phyloP scores from a whole-genome alignment of 495 filamentous ascomycete species.

The Chaetomium tenue region DNA sequence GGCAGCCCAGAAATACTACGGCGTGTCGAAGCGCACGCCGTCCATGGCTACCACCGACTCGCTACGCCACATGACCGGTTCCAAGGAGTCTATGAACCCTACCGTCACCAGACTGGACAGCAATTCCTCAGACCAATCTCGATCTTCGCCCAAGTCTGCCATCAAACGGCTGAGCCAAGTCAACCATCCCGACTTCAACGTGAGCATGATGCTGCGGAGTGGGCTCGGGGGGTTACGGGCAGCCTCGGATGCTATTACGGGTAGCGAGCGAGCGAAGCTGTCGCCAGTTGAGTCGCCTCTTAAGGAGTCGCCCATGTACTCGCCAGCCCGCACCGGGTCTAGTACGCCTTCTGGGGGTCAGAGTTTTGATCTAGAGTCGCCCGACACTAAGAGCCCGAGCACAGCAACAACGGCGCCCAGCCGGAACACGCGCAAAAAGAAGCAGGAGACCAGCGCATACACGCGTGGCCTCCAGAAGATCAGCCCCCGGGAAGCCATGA shows the following conservation, averaged over 20 bases:
- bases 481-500: slow-evolving; percentile 77
- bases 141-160: slow-evolving; percentile 45
- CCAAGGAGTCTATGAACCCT: slow-evolving; percentile 52
- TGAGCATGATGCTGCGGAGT: slow-evolving; percentile 40
- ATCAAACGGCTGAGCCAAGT: slow-evolving; percentile 52
- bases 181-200: slow-evolving; percentile 51
- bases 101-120: slow-evolving; percentile 69
- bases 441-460: slow-evolving; percentile 94
- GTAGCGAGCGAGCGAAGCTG: slow-evolving; percentile 57
- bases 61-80: slow-evolving; percentile 45
- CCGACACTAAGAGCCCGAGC: slow-evolving; percentile 59
- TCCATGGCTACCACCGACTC: slow-evolving; percentile 52
- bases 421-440: slow-evolving; percentile 55
- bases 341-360: slow-evolving; percentile 81
- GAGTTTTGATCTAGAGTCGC: slow-evolving; percentile 75
- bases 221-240: slow-evolving; percentile 65
- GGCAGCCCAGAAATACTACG: slow-evolving; percentile 63
- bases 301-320: slow-evolving; percentile 65
- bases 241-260: slow-evolving; percentile 75
- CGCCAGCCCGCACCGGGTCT: slow-evolving; percentile 72
- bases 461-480: slow-evolving; percentile 81
- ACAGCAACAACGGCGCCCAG: slow-evolving; percentile 45
- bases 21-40: slow-evolving; percentile 50
- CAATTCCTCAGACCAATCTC: slow-evolving; percentile 54
- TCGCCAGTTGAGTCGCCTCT: slow-evolving; percentile 57